These are phyloP conservation scores for Boletus sp. DNA, from an alignment of 768 basidiomycete genomes.

Conservation along the genomic window DNA sequence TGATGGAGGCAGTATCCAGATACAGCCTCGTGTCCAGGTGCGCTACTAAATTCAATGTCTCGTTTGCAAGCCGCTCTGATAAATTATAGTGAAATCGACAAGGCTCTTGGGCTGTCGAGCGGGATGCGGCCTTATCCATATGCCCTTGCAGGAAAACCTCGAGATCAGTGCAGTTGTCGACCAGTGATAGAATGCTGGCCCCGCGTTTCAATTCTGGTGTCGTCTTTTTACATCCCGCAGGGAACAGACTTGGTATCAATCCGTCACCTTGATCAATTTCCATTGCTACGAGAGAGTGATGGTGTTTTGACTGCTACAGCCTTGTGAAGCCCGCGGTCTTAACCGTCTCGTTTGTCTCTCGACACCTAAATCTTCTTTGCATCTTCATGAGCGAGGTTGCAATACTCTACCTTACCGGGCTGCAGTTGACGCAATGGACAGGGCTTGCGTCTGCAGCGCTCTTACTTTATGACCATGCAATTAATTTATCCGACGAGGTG, in stretches of 20 bases:
- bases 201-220: not conserved
- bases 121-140: not conserved
- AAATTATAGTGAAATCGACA: not conserved
- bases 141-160: not conserved
- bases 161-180: not conserved
- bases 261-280: not conserved
- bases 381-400: not conserved
- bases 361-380: not conserved
- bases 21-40: not conserved
- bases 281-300: not conserved
- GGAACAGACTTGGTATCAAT: not conserved
- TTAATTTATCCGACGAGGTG: slow-evolving; percentile 5
- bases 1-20: not conserved
- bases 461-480: slow-evolving; percentile 11
- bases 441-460: not conserved
- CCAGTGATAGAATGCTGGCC: not conserved
- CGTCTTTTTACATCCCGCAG: not conserved
- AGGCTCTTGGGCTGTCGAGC: not conserved
- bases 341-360: not conserved
- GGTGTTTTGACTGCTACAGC: not conserved
- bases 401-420: not conserved
- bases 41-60: not conserved
- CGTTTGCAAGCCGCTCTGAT: not conserved
- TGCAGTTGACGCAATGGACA: not conserved
- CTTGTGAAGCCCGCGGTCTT: not conserved